Evolutionary conservation across 208 protist genomes (phyloP).

Genomic region (Strigomonas culicis): DNA sequence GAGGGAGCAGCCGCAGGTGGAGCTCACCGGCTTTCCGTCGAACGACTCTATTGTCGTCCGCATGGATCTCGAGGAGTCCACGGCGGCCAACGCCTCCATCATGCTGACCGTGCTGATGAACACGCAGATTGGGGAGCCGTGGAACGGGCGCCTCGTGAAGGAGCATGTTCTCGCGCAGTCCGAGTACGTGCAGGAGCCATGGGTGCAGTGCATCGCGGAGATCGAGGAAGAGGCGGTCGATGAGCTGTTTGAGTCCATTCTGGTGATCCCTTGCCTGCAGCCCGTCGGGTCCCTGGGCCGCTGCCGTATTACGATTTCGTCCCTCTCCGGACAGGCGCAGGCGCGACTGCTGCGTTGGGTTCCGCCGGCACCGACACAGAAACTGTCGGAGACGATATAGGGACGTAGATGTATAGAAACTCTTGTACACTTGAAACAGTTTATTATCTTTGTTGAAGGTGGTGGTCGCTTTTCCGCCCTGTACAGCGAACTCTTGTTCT

Average conservation of each 20-base stretch:
- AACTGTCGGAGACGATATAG: slow-evolving; percentile 11
- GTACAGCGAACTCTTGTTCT: too few species aligned
- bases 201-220: slow-evolving; percentile 55
- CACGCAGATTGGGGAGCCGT: slow-evolving; percentile 38
- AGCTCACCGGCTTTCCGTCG: slow-evolving; percentile 46
- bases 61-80: slow-evolving; percentile 55
- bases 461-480: too few species aligned
- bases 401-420: too few species aligned
- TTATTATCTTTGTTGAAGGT: too few species aligned
- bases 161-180: slow-evolving; percentile 53
- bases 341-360: background rate
- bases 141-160: slow-evolving; percentile 45
- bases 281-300: slow-evolving; percentile 55
- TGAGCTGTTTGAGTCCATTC: slow-evolving; percentile 51
- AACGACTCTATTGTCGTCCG: slow-evolving; percentile 54
- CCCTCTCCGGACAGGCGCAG: slow-evolving; percentile 11
- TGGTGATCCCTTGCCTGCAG: slow-evolving; percentile 81
- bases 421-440: too few species aligned
- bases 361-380: too few species aligned
- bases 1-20: slow-evolving; percentile 73
- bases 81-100: slow-evolving; percentile 50
- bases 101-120: slow-evolving; percentile 63
- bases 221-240: slow-evolving; percentile 23
- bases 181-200: slow-evolving; percentile 56
- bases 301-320: slow-evolving; percentile 52